Evolutionary conservation across 2,329 filamentous ascomycete species (phyloP), one percentile per base, ranked within the genome.

Genomic region (Alternaria incomplexa): DNA sequence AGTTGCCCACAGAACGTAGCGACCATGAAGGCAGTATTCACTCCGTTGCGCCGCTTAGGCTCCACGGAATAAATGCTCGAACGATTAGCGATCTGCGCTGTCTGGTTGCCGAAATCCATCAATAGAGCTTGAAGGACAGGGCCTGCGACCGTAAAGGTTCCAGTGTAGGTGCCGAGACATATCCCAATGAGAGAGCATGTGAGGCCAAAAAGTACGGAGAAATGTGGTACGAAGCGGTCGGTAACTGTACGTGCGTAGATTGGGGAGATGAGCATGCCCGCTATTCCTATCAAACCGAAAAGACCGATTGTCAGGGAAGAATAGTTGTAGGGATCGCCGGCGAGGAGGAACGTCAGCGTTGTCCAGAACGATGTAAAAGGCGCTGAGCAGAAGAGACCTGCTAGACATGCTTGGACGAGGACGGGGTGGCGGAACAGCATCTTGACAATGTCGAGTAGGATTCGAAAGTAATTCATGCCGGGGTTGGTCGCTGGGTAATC

Each of bases 1-100:
- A 96, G 73, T 81, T 96, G 92, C 0, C 92, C 92, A 26, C 86
- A 88, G 72, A 95, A 95, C 0, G 87, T 88, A 8, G 86, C 85
- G 0, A 93, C 85, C 92, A 95, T 96, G 73, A 93, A 96, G 1
- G 89, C 91, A 0, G 92, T 93, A 74, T 96, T 96, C 23, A 95
- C 86, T 4, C 92, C 81, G 78, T 93, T 96, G 5, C 91, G 81
- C 0, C 89, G 89, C 63, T 88, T 89, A 0, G 91, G 89, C 56
- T 91, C 90, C 22, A 95, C 88, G 1, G 83, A 80, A 70, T 92
- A 94, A 20, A 96, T 91, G 5, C 87, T 85, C 0, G 85, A 84
- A 0, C 92, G 83, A 70, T 94, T 93, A 1, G 90, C 90, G 30
- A 93, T 91, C 75, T 93, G 91, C 1, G 87, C 85, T 1, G 89